Evolutionary conservation across 2,329 filamentous ascomycete species (phyloP).

Genomic region (Sporothrix phasma): DNA sequence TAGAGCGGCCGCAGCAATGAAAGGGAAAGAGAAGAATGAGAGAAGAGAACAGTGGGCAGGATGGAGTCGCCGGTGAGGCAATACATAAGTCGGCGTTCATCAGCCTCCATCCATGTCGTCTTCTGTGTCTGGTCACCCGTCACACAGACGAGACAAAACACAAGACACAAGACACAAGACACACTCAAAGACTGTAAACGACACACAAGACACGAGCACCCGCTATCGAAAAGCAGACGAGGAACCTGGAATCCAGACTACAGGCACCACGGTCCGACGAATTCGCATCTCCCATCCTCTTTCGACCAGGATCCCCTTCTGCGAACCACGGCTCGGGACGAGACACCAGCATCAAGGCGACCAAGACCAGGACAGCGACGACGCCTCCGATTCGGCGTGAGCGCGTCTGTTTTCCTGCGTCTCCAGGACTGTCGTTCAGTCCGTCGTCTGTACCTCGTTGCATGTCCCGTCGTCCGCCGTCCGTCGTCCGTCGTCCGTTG

Average conservation of each 20-base stretch:
- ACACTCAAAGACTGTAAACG: background rate
- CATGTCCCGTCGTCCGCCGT: background rate
- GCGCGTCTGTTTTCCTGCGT: background rate
- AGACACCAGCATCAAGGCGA: too few species aligned
- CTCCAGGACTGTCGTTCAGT: too few species aligned
- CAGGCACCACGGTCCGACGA: background rate
- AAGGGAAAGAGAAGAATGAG: background rate
- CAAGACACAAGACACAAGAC: background rate
- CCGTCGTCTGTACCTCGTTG: background rate
- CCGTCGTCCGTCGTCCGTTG: background rate
- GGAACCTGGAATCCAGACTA: background rate
- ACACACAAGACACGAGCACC: background rate
- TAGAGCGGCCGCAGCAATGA: background rate
- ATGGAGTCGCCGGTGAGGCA: too few species aligned
- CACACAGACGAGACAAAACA: background rate
- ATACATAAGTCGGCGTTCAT: background rate
- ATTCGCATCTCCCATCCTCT: background rate
- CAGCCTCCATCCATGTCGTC: background rate
- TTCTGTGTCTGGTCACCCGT: background rate
- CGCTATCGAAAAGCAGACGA: background rate
- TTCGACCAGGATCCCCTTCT: slow-evolving; percentile 1
- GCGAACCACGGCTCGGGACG: background rate
- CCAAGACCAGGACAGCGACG: background rate
- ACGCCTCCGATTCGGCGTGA: slow-evolving; percentile 1
- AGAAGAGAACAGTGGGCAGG: background rate